Evolutionary conservation across 805 yeast species (phyloP), one percentile per base, ranked within the genome.

Genomic region (Ogataea chonburiensis): DNA sequence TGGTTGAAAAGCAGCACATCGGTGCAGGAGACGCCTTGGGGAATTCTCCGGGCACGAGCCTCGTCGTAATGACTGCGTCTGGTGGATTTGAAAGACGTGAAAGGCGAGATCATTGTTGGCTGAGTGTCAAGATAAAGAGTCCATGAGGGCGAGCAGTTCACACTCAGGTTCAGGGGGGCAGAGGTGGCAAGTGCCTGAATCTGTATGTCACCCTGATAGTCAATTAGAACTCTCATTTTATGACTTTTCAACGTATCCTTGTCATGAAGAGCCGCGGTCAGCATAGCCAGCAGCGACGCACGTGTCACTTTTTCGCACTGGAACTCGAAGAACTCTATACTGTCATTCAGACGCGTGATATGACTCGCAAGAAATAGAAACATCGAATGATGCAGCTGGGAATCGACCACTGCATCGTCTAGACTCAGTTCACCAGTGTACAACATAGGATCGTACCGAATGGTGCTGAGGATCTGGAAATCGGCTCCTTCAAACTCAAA

Each of bases 31-130:
- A 43, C 34, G 5, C 48, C 52, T 5, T 42, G 46, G 0, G 74
- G 67, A 3, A 75, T 52, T 27, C 61, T 47, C 28, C 86, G 63
- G 1, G 56, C 58, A 39, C 97, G 63, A 0, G 95, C 82, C 2
- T 56, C 67, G 28, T 65, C 71, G 56, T 89, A 88, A 29, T 70
- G 75, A 3, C 64, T 65, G 44, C 98, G 68, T 16, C 67, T 61
- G 0, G 96, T 85, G 0, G 98, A 91, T 57, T 91, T 91, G 63
- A 88, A 83, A 4, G 94, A 81, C 0, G 96, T 86, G 60, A 84
- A 86, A 2, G 86, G 85, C 2, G 94, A 76, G 2, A 77, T 71
- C 28, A 70, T 46, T 1, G 74, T 68, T 1, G 77, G 67, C 19
- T 67, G 59, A 0, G 64, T 52, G 53, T 84, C 91, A 4, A 88